Percentiles rank a stretch among this genome's conserved stretches.
Conservation (phyloP, 176 grass and related monocot genomes). For the Typha latifolia region DNA sequence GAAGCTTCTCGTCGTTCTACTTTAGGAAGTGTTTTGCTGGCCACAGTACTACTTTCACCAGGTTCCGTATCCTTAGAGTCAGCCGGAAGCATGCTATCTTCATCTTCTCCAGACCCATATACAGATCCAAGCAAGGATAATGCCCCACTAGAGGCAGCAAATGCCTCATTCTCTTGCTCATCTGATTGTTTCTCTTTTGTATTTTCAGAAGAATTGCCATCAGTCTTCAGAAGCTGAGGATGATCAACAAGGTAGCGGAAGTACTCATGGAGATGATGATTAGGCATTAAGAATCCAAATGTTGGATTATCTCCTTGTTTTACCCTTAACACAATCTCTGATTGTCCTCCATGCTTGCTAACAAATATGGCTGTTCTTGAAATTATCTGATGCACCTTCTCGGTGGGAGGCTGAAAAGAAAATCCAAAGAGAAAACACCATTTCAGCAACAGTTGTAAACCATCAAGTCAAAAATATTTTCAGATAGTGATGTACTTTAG, state of each 20-base stretch:
- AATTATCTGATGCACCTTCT: slow-evolving; percentile 91
- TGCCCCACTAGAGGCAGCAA: slow-evolving; percentile 28
- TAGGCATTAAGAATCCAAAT: slow-evolving; percentile 96
- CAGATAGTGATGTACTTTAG: slow-evolving; percentile 1
- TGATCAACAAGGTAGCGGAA: slow-evolving; percentile 71
- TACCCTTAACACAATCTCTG: slow-evolving; percentile 87
- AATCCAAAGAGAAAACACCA: not conserved
- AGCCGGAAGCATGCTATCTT: slow-evolving; percentile 29
- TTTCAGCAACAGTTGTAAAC: slow-evolving; percentile 30
- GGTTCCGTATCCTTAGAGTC: slow-evolving; percentile 10
- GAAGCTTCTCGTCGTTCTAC: slow-evolving; percentile 11
- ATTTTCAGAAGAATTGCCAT: slow-evolving; percentile 7
- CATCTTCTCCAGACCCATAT: slow-evolving; percentile 76
- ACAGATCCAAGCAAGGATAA: slow-evolving; percentile 83
- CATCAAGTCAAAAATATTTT: slow-evolving; percentile 17
- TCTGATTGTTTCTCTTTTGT: slow-evolving; percentile 18
- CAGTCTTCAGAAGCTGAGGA: slow-evolving; percentile 54
- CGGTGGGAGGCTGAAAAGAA: slow-evolving; percentile 65
- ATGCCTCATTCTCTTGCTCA: slow-evolving; percentile 11
- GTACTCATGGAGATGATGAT: slow-evolving; percentile 82
- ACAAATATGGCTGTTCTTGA: slow-evolving; percentile 92
- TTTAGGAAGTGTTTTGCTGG: not conserved
- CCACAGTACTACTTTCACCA: not conserved
- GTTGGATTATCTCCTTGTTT: slow-evolving; percentile 92
- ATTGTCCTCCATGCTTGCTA: slow-evolving; percentile 70